Conservation (phyloP, 345 rosid species). For the Eucalyptus globulus region DNA sequence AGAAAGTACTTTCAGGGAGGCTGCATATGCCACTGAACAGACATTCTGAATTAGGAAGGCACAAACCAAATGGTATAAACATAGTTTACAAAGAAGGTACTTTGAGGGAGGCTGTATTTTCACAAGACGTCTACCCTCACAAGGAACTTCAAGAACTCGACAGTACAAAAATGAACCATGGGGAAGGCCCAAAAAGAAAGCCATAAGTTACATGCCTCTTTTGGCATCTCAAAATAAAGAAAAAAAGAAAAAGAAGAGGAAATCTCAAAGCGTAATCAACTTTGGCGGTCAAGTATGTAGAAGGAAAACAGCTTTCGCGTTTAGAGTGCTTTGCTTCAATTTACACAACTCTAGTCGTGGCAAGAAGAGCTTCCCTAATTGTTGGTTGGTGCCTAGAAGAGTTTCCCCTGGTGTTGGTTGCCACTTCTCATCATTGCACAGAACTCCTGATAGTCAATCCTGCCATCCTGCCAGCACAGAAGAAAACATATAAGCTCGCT, state of each 20-base stretch:
- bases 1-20: too few relatives aligned
- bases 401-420: constrained; percentile 36
- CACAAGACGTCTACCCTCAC: neutral
- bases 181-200: neutral
- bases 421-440: constrained; percentile 87
- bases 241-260: neutral
- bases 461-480: constrained; percentile 58
- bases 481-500: neutral
- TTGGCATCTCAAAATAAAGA: neutral
- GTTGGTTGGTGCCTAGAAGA: constrained; percentile 8
- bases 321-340: neutral
- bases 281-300: neutral
- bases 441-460: constrained; percentile 77
- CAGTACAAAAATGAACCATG: neutral
- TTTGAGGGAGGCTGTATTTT: neutral
- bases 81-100: neutral
- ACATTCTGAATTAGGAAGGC: too few relatives aligned
- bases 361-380: neutral
- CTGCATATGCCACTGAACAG: too few relatives aligned
- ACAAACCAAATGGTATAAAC: too few relatives aligned
- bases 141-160: neutral
- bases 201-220: neutral
- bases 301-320: neutral
- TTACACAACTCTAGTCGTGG: neutral
- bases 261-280: neutral